These are phyloP conservation scores for Oenanthe javanica DNA, from an alignment of 140 eudicot genomes.

Conservation along the genomic window DNA sequence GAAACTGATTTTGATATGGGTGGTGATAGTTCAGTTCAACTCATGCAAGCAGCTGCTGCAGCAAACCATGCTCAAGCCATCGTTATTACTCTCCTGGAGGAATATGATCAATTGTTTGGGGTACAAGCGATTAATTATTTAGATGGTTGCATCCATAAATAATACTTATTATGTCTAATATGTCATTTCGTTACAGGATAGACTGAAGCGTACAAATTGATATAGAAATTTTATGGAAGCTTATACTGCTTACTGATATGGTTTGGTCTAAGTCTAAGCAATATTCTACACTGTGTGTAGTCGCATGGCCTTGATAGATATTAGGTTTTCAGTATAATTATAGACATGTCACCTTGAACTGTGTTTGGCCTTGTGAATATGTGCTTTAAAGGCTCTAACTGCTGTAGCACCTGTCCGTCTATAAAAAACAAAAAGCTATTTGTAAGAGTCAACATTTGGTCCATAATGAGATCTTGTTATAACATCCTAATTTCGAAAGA, in stretches of 20 bases:
- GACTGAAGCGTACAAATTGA: background rate
- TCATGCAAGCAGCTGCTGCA: constrained; percentile 97
- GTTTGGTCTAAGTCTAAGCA: background rate
- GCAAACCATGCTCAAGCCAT: constrained; percentile 99
- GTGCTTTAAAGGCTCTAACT: too few relatives aligned
- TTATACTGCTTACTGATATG: background rate
- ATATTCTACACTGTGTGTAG: background rate
- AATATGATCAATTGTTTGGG: constrained; percentile 82
- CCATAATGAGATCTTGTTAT: too few relatives aligned
- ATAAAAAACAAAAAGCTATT: too few relatives aligned
- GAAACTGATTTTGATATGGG: constrained; percentile 55
- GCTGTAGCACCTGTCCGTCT: too few relatives aligned
- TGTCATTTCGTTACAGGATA: background rate
- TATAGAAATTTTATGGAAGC: background rate
- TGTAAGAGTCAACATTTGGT: too few relatives aligned
- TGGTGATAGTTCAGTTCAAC: constrained; percentile 75
- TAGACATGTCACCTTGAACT: background rate
- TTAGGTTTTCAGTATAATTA: background rate
- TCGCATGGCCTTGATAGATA: background rate
- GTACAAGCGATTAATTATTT: constrained; percentile 28
- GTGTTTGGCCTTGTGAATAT: background rate
- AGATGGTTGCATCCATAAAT: background rate
- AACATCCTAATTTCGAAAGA: too few relatives aligned
- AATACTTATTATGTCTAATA: background rate
- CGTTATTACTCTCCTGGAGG: constrained; percentile 64